Base-by-base conservation (phyloP, 2,329 filamentous ascomycete species). In the Venturia nashicola region DNA sequence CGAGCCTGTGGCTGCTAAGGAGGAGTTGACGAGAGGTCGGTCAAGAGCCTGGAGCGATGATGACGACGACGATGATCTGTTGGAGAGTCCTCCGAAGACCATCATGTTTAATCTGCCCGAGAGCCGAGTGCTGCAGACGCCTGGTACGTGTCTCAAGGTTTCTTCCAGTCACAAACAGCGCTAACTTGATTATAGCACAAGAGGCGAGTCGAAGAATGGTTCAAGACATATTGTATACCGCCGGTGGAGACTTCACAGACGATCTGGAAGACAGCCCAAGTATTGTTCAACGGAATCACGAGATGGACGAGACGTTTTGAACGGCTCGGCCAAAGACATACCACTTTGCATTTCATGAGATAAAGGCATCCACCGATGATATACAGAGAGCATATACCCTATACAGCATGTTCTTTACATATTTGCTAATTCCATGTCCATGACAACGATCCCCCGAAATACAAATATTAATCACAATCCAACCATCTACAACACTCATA, bases 51-150 rank as follows among this genome's bases (percentile, higher is more conserved):
- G 91, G 87, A 87, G 91, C 66, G 77, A 77, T 44, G 80, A 80
- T 36, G 83, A 85, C 11, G 83, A 86, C 60, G 83, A 78, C 18
- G 76, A 71, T 32, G 72, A 70, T 2, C 65, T 80, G 54, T 81
- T 80, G 32, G 87, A 91, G 75, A 96, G 90, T 71, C 94, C 94
- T 36, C 94, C 94, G 0, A 97, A 97, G 79, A 94, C 90, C 12
- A 92, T 95, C 66, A 89, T 92, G 71, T 95, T 95, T 73, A 87
- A 88, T 55, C 76, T 95, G 59, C 89, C 89, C 61, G 87, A 88
- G 62, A 89, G 86, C 48, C 86, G 89, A 71, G 76, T 95, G 27
- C 74, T 93, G 72, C 90, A 92, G 73, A 95, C 90, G 60, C 90
- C 90, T 67, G 87, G 86, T 89, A 76, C 72, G 83, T 71, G 55